Conservation (phyloP, 306 rosid genomes). For the Geum urbanum region DNA sequence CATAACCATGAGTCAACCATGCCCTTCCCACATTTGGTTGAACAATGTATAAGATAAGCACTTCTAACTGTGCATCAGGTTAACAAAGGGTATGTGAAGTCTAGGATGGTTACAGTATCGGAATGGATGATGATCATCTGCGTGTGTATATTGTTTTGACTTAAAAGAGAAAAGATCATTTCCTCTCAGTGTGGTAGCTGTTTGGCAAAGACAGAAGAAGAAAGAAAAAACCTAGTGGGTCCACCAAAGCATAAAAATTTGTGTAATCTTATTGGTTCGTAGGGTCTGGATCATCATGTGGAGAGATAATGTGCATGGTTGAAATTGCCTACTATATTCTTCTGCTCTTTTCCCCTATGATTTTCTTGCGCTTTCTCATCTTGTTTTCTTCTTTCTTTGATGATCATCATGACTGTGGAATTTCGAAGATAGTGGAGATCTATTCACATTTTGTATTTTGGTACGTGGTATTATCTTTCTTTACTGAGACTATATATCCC, state of each 20-base stretch:
- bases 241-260: constrained; percentile 33
- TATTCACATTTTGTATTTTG: constrained; percentile 10
- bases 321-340: constrained; percentile 18
- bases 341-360: neutral
- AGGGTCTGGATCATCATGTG: constrained; percentile 49
- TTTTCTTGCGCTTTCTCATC: constrained; percentile 27
- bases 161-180: constrained; percentile 13
- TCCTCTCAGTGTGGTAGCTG: constrained; percentile 45
- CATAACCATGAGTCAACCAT: neutral
- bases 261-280: constrained; percentile 32
- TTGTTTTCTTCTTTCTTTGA: constrained; percentile 18
- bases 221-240: constrained; percentile 37
- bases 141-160: constrained; percentile 37
- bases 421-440: constrained; percentile 21
- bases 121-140: constrained; percentile 25
- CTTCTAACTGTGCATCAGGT: constrained; percentile 30
- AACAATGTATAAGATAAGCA: constrained; percentile 29
- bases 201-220: constrained; percentile 34
- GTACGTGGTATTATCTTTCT: neutral
- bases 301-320: constrained; percentile 21
- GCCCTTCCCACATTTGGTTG: constrained; percentile 28
- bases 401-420: constrained; percentile 15
- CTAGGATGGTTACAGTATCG: constrained; percentile 26
- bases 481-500: too few relatives aligned
- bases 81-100: constrained; percentile 18